phyloP scores from a whole-genome alignment of 371 early-diverging fungal species.

The Mucor velutinosus region DNA sequence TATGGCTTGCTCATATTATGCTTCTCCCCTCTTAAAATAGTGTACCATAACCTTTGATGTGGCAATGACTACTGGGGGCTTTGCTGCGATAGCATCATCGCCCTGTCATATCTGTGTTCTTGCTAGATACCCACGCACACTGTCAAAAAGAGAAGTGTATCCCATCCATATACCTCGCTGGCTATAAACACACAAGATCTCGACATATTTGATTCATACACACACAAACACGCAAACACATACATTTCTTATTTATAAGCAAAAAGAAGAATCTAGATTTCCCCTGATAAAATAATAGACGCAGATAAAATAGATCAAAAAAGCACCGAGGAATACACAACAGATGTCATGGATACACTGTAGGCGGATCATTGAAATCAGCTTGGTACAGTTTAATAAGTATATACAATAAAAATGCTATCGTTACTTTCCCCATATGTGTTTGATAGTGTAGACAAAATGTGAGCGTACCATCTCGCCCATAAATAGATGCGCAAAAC shows the following conservation, averaged over 20 bases:
- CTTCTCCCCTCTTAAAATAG: background rate
- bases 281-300: background rate
- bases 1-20: background rate
- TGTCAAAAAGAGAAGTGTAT: background rate
- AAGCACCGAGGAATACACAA: background rate
- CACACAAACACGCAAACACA: background rate
- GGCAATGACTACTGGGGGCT: background rate
- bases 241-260: background rate
- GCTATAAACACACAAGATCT: background rate
- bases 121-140: background rate
- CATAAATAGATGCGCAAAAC: background rate
- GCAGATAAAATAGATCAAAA: background rate
- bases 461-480: background rate
- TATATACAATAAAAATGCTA: background rate
- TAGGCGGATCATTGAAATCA: background rate
- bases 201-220: background rate
- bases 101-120: background rate
- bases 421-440: background rate
- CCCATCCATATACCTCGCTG: background rate
- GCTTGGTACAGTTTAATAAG: background rate
- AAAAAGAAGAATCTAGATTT: constrained; percentile 1
- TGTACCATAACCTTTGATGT: background rate
- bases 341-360: background rate
- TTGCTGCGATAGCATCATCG: background rate
- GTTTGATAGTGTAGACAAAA: background rate